Base-by-base conservation (phyloP, 2,329 filamentous ascomycete species). In the Proliferodiscus dingleyae region DNA sequence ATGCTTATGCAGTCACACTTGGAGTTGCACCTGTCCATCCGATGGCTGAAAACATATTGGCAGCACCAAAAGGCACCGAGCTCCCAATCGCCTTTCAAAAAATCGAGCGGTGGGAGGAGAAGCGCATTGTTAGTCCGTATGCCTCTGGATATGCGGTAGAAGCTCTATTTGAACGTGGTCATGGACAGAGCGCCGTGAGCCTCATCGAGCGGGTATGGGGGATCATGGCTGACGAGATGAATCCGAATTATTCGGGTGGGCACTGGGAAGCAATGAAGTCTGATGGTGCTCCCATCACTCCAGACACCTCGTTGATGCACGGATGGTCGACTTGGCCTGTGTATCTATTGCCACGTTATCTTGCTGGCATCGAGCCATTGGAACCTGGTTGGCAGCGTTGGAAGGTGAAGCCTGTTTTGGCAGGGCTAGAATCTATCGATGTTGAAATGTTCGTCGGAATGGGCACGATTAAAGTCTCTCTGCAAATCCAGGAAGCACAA, bases 231-330 rank as follows among this genome's bases (percentile, higher is more conserved):
- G 42, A 57, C 33, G 26, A 43, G n/a, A 19, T 46, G 21, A 49
- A 41, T 18, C 40, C 29, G 3, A 48, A 57, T 37, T 55, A 57
- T 22, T 58, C 54, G 5, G 54, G 49, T 19, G 54, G 52, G 8
- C 54, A 58, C 41, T 57, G 54, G 52, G 54, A 54, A 30, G 49
- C 54, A 10, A 55, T 55, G 47, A 52, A 50, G n/a, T 41, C 33
- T 13, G 41, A 53, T 19, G 52, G 53, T 2, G 45, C 38, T 9
- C 50, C 52, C 3, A 39, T 49, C 30, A 45, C 44, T 6, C 37
- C 46, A 13, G 50, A 49, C n/a, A 58, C 52, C n/a, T 57, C 54
- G 4, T 40, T 58, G 21, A 47, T 52, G 43, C 55, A 53, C 37
- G 52, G 50, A n/a, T 51, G 54, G 49, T 57, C 50, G 28, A 58